Conservation (phyloP, 129 eudicot genomes). For the Heracleum sosnowskyi region DNA sequence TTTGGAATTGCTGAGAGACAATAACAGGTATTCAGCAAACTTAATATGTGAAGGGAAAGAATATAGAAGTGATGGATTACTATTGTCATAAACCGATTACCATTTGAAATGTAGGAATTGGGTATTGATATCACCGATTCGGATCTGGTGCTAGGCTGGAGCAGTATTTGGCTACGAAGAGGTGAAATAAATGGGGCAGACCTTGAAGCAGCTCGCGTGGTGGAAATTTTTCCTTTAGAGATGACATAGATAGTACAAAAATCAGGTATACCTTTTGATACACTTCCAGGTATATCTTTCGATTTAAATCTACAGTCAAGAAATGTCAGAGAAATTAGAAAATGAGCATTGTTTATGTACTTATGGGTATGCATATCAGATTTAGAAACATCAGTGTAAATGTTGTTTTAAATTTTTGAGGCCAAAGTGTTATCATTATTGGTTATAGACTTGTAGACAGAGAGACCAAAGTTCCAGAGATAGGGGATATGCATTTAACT, state of each 20-base stretch:
- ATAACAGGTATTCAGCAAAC: background rate
- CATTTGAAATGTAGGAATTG: conserved; percentile 26
- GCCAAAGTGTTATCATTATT: background rate
- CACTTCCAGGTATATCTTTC: conserved; percentile 55
- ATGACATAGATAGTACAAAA: conserved; percentile 67
- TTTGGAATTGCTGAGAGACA: conserved; percentile 29
- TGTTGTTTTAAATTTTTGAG: background rate
- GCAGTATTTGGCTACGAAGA: conserved; percentile 37
- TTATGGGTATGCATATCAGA: background rate
- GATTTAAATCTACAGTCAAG: conserved; percentile 45
- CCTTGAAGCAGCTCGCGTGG: conserved; percentile 57
- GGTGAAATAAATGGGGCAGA: conserved; percentile 52
- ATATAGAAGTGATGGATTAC: background rate
- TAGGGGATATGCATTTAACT: background rate
- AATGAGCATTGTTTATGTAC: background rate
- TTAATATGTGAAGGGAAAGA: background rate
- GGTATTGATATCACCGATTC: conserved; percentile 15
- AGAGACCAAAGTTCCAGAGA: background rate
- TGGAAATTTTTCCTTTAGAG: conserved; percentile 70
- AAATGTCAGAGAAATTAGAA: conserved; percentile 18
- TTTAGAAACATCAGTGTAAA: too few species aligned
- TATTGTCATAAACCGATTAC: conserved; percentile 13
- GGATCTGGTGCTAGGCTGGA: conserved; percentile 18
- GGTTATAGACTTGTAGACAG: background rate
- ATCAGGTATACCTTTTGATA: conserved; percentile 50